phyloP scores from a whole-genome alignment of 2,329 filamentous ascomycete genomes.

The Diaporthe vaccinii region DNA sequence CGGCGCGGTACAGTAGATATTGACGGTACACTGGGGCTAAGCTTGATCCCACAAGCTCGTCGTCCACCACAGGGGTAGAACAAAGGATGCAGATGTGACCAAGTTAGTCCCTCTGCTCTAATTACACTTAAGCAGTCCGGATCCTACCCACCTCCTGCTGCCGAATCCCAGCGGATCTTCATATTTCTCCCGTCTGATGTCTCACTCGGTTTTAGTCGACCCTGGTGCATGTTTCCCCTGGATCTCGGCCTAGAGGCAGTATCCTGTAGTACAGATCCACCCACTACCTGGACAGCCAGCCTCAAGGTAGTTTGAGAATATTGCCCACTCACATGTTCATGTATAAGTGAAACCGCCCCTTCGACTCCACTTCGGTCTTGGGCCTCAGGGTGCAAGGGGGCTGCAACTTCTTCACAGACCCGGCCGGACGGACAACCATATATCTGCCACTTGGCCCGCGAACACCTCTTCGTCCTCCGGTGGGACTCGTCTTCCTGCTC shows the following conservation, averaged over 20 bases:
- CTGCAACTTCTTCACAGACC: background rate
- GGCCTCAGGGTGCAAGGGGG: background rate
- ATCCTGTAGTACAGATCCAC: background rate
- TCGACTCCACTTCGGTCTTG: conserved; percentile 26
- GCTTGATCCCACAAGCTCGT: conserved; percentile 25
- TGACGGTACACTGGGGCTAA: conserved; percentile 8
- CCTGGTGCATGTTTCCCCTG: conserved; percentile 21
- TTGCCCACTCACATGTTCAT: conserved; percentile 27
- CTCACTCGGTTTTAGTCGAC: conserved; percentile 32
- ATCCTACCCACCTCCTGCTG: background rate
- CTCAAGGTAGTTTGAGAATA: conserved; percentile 8
- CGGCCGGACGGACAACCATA: conserved; percentile 22
- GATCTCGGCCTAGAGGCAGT: conserved; percentile 6
- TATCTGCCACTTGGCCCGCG: conserved; percentile 19
- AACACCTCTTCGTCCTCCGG: background rate
- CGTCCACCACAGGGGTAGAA: background rate
- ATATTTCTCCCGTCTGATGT: conserved; percentile 22
- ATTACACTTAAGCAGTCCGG: background rate
- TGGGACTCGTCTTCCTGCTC: background rate
- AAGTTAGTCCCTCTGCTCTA: background rate
- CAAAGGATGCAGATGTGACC: background rate
- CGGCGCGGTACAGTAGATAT: conserved; percentile 24
- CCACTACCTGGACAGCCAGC: conserved; percentile 9
- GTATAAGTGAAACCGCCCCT: conserved; percentile 30
- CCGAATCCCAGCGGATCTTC: conserved; percentile 8